Conservation (phyloP, 192 early-diverging fungal genomes). For the Coemansia erecta region DNA sequence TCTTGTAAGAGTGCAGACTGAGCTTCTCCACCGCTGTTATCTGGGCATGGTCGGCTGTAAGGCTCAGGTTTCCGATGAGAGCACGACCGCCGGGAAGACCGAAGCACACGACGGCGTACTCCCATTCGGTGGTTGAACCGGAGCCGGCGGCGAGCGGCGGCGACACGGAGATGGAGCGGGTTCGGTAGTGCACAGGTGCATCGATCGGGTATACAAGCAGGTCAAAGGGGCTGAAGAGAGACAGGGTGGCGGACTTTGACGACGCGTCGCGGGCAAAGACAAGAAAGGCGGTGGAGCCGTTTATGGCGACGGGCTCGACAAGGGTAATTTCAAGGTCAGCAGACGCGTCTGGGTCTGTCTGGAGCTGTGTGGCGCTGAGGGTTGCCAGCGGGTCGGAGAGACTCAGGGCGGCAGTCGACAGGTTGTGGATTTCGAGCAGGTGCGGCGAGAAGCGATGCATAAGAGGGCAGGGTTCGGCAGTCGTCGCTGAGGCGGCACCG, state of each 20-base stretch:
- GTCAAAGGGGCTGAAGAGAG: conserved; percentile 37
- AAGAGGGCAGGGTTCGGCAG: conserved; percentile 8
- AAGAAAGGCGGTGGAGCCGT: conserved; percentile 19
- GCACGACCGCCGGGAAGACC: conserved; percentile 21
- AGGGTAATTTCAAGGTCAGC: conserved; percentile 30
- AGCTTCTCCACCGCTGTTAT: conserved; percentile 18
- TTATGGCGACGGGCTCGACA: conserved; percentile 23
- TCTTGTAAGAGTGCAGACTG: conserved; percentile 13
- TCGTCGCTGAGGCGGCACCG: background rate
- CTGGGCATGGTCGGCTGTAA: conserved; percentile 22
- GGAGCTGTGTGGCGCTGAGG: conserved; percentile 33
- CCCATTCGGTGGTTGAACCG: conserved; percentile 40
- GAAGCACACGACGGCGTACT: conserved; percentile 39
- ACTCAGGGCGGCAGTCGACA: conserved; percentile 9
- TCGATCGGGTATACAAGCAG: conserved; percentile 21
- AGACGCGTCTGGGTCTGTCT: conserved; percentile 15
- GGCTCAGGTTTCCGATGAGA: conserved; percentile 30
- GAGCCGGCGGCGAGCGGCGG: conserved; percentile 26
- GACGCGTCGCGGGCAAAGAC: conserved; percentile 29
- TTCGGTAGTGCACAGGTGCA: conserved; percentile 19
- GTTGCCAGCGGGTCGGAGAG: conserved; percentile 33
- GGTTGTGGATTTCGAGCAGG: conserved; percentile 33
- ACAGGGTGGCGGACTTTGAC: conserved; percentile 13
- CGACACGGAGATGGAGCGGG: conserved; percentile 29
- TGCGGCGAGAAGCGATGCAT: conserved; percentile 35